Base-by-base conservation (phyloP, 2,329 filamentous ascomycete species). In the Neospermospora avenae region DNA sequence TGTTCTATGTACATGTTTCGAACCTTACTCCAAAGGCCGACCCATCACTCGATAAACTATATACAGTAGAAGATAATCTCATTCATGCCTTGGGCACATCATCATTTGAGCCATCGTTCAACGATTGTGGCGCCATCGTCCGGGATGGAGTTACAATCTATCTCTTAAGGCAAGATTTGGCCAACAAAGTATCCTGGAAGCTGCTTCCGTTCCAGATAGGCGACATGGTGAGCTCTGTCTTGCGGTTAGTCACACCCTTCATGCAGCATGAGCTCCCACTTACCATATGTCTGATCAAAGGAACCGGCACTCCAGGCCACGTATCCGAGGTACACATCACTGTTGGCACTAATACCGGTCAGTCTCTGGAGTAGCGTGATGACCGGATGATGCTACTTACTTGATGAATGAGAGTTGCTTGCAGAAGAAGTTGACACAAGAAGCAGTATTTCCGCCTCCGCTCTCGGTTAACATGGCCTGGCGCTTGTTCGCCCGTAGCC, bases 311-410 rank as follows among this genome's bases (percentile, higher is more conserved):
- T 59, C 75, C 75, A 77, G 22, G 70, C 73, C 31, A 74, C 61
- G 56, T 72, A 77, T 8, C 75, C 75, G 8, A 76, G 59, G 55
- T 73, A 77, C 3, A 75, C 73, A 61, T 75, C 74, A 5, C 67
- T 67, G 37, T 75, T 75, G 8, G 61, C 55, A 63, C 68, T 71
- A 46, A 20, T 44, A 4, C 25, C 24, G 18, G 10, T 35, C 28
- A 52, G 34, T n/a, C 24, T 35, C 39, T n/a, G 39, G 20, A 35
- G 20, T 34, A n/a, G 4, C 4, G 7, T 52, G 14, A 48, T 18
- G 14, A 37, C 37, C 37, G 20, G 57, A 44, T 10, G 45, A 45
- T 2, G 41, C 18, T 16, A 20, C 39, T 11, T 42, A 49, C 46
- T 60, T 56, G 22, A 60, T 37, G 37, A 45, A 60, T 2, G 58